Base-by-base conservation (phyloP, 371 early-diverging fungal species). In the Encephalitozoon hellem region DNA sequence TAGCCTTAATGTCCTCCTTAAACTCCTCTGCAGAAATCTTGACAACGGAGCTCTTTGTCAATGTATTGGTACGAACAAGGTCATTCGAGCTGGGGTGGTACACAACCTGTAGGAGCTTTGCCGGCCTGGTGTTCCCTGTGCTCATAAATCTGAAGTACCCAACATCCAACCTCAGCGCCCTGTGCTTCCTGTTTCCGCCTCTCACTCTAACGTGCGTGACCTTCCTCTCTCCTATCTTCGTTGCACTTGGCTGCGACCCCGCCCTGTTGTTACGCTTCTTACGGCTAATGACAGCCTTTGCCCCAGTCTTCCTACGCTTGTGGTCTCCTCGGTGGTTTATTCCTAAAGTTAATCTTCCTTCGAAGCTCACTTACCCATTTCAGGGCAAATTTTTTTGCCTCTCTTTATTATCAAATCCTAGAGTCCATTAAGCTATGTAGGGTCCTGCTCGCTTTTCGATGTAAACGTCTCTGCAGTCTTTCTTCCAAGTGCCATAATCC, bases 1-100 rank as follows among this genome's bases (percentile, higher is more conserved):
- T 93, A 76, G 90, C 86, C 88, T 94, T 94, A 86, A 92, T 94
- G 92, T 94, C 94, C 86, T 94, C 94, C 83, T 93, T 90, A 92
- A 95, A 95, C 77, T 94, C 94, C 79, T 94, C 92, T 84, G 96
- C 94, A 88, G 94, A 94, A 81, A 99, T 89, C 87, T 97, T 94
- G 77, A 99, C 90, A 81, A 99, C 91, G 85, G 92, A 90, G 39
- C 93, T 90, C 91, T 97, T 97, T 72, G 97, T 97, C 66, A 99
- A 89, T 76, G 98, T 97, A 90, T 96, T 96, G 87, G 98, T 97
- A 86, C 99, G 93, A 87, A 97, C 95, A 85, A 97, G 89, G 88
- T 99, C 98, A 91, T 97, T 99, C 93, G 93, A 94, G 87, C 94
- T 91, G 81, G 97, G 91, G 88, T 99, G 97, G 92, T 97, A 97